Base-by-base conservation (phyloP, 371 early-diverging fungal genomes). In the Polyrhizophydium stewartii region DNA sequence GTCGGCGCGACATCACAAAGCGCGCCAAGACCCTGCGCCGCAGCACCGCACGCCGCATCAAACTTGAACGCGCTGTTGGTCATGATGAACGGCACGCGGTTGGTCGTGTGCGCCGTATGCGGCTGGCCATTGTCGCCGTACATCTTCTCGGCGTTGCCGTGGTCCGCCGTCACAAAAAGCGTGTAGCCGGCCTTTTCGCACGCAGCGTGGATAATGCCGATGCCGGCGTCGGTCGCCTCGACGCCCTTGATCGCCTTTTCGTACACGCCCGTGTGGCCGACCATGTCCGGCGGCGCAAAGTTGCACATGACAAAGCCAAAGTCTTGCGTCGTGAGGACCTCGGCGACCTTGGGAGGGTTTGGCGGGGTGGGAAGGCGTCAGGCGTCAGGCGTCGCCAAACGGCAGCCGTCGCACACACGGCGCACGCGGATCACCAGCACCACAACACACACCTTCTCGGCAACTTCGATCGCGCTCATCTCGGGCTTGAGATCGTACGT, bases 121-220 rank as follows among this genome's bases (percentile, higher is more conserved):
- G 95, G 93, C 43, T 84, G 79, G 37, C 84, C 83, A 57, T 86
- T 89, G 57, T 92, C 89, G 47, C 90, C 92, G 51, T 91, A 58
- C 99, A 99, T 99, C 84, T 97, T 92, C 76, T 99, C 99, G 51
- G 98, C 99, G 72, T 99, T 99, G 53, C 99, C 99, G 79, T 99
- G 99, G 81, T 99, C 99, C 27, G 99, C 92, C 17, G 99, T 99
- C 63, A 99, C 80, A 63, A 99, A 90, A 53, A 99, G 84, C 55
- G 86, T 81, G 77, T 98, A 99, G 37, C 89, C 92, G 61, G 92
- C 81, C 69, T 82, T 72, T 70, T 88, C 86, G 77, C 98, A 97
- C 32, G 93, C 93, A 63, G 92, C 90, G 70, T 89, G 92, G 69
- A 99, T 91, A 64, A 83, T 81, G 41, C 97, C 96, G 66, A 99